Base-by-base conservation (phyloP, 208 protist species). In the Trypanosoma theileri region DNA sequence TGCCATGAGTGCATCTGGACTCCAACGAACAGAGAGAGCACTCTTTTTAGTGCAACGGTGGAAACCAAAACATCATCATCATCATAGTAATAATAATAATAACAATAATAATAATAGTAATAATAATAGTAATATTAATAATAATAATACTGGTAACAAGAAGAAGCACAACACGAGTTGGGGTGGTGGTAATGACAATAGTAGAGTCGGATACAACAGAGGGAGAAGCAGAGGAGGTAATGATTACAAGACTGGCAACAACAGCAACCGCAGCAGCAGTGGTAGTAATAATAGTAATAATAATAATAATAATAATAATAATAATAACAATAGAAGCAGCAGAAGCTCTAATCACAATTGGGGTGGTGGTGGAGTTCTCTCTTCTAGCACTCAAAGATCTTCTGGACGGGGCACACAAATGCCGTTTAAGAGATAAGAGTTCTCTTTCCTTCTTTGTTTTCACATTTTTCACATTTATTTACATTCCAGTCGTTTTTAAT, bases 11-110 rank as follows among this genome's bases (percentile, higher is more conserved):
- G 28, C 48, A 31, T 62, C 53, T 11, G 67, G 68, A 0, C 41
- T 71, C 48, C 73, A 78, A 51, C 75, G 82, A 42, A 71, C 79
- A 17, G 42, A 71, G 31, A 69, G 76, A 59, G 82, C 79, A 46
- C 54, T 84, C 28, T 66, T 71, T 26, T 42, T 69, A 28, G 70
- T 75, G 40, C 73, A 80, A n/a, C 69, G 54, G 3, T 41, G 56
- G 4, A 66, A 59, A 14, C 52, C 35, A 11, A 12, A 57, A 2
- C 55, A 31, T 44, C 51, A 58, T 31, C 53, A 73, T 46, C 40
- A 52, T 46, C 21, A 28, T 51, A 24, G 19, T 22, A 62, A 46
- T 46, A 54, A 50, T 40, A 53, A 59, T 50, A 65, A 35, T 51
- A 57, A 28, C 22, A 31, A 51, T 17, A 24, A 55, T 46, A 42